Evolutionary conservation across 2,329 filamentous ascomycete species (phyloP).

Genomic region (Spiromastix sp.): DNA sequence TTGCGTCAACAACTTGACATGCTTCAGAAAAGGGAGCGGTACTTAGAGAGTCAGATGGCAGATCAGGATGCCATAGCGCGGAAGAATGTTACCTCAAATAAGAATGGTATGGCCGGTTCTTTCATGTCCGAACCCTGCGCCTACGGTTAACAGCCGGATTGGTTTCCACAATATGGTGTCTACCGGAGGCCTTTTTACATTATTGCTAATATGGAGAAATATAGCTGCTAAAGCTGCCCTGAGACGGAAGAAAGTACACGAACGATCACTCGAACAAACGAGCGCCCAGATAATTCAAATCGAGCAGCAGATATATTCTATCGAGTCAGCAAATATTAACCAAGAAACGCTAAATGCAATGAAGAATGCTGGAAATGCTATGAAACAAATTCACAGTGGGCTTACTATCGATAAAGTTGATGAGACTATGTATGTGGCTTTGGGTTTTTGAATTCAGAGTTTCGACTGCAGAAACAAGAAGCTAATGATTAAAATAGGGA

Average conservation of each 20-base stretch:
- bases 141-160: too few relatives aligned
- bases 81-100: conserved; percentile 83
- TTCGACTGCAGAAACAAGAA: too few relatives aligned
- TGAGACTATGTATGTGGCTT: conserved; percentile 67
- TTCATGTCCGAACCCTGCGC: too few relatives aligned
- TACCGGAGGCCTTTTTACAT: too few relatives aligned
- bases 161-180: too few relatives aligned
- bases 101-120: conserved; percentile 70
- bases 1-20: conserved; percentile 88
- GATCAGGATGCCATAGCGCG: conserved; percentile 82
- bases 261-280: conserved; percentile 86
- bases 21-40: conserved; percentile 91
- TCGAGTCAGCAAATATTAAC: conserved; percentile 98
- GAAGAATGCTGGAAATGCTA: conserved; percentile 80
- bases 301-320: conserved; percentile 90
- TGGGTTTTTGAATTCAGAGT: too few relatives aligned
- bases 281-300: conserved; percentile 80
- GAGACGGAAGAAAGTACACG: conserved; percentile 86
- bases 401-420: conserved; percentile 93
- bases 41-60: conserved; percentile 82
- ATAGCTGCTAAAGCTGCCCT: conserved; percentile 83
- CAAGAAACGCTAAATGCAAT: conserved; percentile 90
- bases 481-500: conserved; percentile 50
- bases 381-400: conserved; percentile 85
- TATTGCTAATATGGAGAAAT: conserved; percentile 3